Evolutionary conservation across 1,139 yeast genomes (phyloP).

Genomic region (Suhomyces taliae): DNA sequence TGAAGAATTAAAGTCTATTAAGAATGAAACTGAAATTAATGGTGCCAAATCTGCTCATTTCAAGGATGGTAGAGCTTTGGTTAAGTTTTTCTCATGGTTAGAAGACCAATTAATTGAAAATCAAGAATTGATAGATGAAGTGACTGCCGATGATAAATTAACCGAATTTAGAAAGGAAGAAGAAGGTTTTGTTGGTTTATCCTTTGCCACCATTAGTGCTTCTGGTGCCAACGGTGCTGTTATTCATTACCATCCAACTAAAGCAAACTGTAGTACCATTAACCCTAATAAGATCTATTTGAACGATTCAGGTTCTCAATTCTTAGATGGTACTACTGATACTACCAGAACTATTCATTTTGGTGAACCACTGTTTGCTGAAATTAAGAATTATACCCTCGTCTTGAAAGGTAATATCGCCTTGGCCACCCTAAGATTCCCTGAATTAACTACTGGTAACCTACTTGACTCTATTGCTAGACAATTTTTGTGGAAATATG

Average conservation of each 20-base stretch:
- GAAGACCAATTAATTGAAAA: slow-evolving; percentile 61
- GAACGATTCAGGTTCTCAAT: slow-evolving; percentile 94
- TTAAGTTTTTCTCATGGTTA: slow-evolving; percentile 83
- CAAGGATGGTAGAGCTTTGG: slow-evolving; percentile 83
- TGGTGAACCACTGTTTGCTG: slow-evolving; percentile 64
- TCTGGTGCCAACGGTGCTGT: slow-evolving; percentile 93
- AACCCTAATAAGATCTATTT: slow-evolving; percentile 78
- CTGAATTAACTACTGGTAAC: slow-evolving; percentile 83
- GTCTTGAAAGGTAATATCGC: slow-evolving; percentile 93
- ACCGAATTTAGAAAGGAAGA: slow-evolving; percentile 63
- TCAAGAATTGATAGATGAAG: slow-evolving; percentile 68
- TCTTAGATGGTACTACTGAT: slow-evolving; percentile 93
- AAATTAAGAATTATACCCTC: slow-evolving; percentile 74
- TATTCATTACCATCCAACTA: slow-evolving; percentile 82
- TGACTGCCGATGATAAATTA: slow-evolving; percentile 71
- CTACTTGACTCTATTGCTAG: slow-evolving; percentile 86
- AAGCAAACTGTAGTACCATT: slow-evolving; percentile 61
- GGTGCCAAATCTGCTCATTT: slow-evolving; percentile 81
- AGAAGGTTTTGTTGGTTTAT: slow-evolving; percentile 71
- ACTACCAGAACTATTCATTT: slow-evolving; percentile 92
- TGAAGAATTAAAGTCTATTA: slow-evolving; percentile 73
- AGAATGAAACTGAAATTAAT: slow-evolving; percentile 67
- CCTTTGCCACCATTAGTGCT: slow-evolving; percentile 91
- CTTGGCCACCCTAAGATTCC: slow-evolving; percentile 73
- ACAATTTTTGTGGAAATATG: slow-evolving; percentile 81